Percentiles rank a stretch among this genome's conserved stretches.
Conservation (phyloP, 208 protist genomes). For the Angomonas ambiguus region DNA sequence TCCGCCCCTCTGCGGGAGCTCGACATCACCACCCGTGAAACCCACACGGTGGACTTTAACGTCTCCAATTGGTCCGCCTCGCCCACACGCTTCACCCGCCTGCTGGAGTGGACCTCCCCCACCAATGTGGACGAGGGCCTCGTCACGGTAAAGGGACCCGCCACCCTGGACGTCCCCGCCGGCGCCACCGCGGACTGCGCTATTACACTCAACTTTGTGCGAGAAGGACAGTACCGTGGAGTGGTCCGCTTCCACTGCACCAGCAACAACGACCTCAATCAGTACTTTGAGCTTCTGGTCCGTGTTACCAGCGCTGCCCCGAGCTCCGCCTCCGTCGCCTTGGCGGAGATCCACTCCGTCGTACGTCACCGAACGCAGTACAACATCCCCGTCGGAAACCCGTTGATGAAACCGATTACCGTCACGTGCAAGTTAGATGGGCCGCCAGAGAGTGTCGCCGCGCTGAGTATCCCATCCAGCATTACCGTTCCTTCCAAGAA, state of each 20-base stretch:
- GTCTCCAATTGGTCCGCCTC: conserved; percentile 81
- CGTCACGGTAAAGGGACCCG: conserved; percentile 46
- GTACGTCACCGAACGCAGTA: conserved; percentile 75
- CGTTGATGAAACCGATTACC: conserved; percentile 66
- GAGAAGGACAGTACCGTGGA: conserved; percentile 76
- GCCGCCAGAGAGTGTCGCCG: conserved; percentile 15
- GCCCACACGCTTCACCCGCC: conserved; percentile 82
- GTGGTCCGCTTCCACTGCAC: conserved; percentile 49
- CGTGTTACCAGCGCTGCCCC: conserved; percentile 21
- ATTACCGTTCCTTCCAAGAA: conserved; percentile 65
- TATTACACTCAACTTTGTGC: conserved; percentile 73
- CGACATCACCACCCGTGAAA: conserved; percentile 40
- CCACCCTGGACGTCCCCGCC: conserved; percentile 87
- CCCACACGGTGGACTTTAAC: conserved; percentile 40
- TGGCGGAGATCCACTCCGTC: conserved; percentile 60
- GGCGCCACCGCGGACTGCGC: conserved; percentile 52
- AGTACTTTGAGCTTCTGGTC: conserved; percentile 81
- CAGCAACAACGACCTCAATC: conserved; percentile 81
- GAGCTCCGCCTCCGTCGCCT: conserved; percentile 16
- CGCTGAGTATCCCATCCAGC: conserved; percentile 50
- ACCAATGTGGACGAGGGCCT: conserved; percentile 45
- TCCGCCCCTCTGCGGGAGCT: conserved; percentile 38
- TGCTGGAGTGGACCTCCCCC: conserved; percentile 55
- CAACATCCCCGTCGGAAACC: conserved; percentile 86
- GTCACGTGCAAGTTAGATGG: conserved; percentile 60